Conservation (phyloP, 1,284 basidiomycete species). For the Ganoderma leucocontextum region DNA sequence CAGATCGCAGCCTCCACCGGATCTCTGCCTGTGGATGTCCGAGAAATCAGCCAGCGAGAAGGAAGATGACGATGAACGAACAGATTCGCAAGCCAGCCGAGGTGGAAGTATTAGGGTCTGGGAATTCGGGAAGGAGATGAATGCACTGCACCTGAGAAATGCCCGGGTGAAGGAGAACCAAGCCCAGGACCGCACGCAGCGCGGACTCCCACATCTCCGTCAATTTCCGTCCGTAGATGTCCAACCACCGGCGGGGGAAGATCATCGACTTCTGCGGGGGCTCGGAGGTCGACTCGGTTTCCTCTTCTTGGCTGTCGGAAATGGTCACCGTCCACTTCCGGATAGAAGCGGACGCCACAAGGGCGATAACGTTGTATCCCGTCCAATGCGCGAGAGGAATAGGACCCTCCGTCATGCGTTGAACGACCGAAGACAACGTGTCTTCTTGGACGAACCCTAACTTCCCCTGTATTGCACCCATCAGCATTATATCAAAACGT, state of each 20-base stretch:
- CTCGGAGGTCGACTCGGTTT: slow-evolving; percentile 1
- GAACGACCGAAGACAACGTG: slow-evolving; percentile 15
- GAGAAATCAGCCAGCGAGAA: neutral
- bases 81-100: neutral
- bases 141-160: slow-evolving; percentile 66
- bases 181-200: slow-evolving; percentile 69
- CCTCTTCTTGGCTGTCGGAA: slow-evolving; percentile 36
- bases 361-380: slow-evolving; percentile 63
- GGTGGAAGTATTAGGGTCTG: slow-evolving; percentile 16
- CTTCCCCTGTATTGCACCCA: slow-evolving; percentile 9
- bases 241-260: slow-evolving; percentile 80
- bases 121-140: neutral
- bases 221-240: slow-evolving; percentile 70
- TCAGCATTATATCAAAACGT: neutral
- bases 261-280: slow-evolving; percentile 44
- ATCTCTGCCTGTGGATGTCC: slow-evolving; percentile 61
- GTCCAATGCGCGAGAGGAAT: slow-evolving; percentile 72
- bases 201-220: slow-evolving; percentile 74
- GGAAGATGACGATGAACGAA: neutral
- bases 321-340: slow-evolving; percentile 66
- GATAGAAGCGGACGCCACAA: slow-evolving; percentile 59
- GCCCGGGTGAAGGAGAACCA: slow-evolving; percentile 75
- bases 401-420: slow-evolving; percentile 52
- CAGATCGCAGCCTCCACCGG: slow-evolving; percentile 67
- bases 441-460: slow-evolving; percentile 11